Conservation (phyloP, 31 red algal species). For the Odonthalia washingtoniensis region DNA sequence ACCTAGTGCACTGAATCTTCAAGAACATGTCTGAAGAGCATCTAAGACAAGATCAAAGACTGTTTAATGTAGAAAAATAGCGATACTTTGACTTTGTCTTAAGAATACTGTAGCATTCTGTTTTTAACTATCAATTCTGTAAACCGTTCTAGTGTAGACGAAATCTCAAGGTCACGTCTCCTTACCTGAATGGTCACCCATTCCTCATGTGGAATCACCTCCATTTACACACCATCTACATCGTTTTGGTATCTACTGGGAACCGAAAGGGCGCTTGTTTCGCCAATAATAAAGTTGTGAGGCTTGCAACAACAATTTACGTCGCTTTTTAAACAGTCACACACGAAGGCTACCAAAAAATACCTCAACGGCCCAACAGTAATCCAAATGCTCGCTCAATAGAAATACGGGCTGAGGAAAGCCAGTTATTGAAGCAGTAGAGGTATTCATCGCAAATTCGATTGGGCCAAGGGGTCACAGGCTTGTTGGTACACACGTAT, state of each 20-base stretch:
- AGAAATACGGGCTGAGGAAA: neutral
- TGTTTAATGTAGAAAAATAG: no score
- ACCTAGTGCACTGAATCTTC: neutral
- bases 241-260: no score
- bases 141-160: neutral
- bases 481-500: neutral
- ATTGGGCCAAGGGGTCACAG: conserved; percentile 11
- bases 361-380: conserved; percentile 2
- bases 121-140: conserved; percentile 20
- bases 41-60: no score
- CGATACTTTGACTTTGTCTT: neutral
- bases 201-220: conserved; percentile 30
- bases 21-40: no score
- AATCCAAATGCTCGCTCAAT: conserved; percentile 26
- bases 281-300: no score
- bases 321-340: no score
- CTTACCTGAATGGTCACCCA: conserved; percentile 8
- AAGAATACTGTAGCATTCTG: neutral
- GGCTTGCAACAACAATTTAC: no score
- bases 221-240: no score
- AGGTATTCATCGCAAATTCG: neutral
- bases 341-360: conserved; percentile 32
- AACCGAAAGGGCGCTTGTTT: no score
- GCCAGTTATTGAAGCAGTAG: conserved; percentile 13
- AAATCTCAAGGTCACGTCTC: conserved; percentile 23